phyloP scores from a whole-genome alignment of 1,139 yeast species.

The Spathaspora sp. region DNA sequence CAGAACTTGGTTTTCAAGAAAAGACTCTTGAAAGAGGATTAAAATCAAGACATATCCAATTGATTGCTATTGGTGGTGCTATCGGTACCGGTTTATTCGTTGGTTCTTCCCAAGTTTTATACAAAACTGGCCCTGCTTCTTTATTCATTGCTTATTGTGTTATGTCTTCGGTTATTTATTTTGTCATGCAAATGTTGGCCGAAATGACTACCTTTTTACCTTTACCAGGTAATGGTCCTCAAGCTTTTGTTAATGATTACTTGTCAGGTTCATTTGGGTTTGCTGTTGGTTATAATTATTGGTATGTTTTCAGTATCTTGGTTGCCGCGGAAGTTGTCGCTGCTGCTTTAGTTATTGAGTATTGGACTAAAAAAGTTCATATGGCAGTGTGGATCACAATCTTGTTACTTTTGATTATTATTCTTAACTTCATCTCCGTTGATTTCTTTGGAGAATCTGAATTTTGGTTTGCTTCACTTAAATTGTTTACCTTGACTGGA shows the following conservation, averaged over 20 bases:
- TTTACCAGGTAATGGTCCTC: constrained; percentile 45
- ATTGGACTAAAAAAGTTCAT: constrained; percentile 54
- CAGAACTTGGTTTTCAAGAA: constrained; percentile 18
- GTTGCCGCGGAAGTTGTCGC: constrained; percentile 54
- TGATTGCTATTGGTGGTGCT: constrained; percentile 41
- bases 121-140: constrained; percentile 52
- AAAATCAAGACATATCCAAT: constrained; percentile 38
- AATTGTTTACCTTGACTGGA: constrained; percentile 37
- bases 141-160: constrained; percentile 47
- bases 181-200: constrained; percentile 57
- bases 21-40: constrained; percentile 34
- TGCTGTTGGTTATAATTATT: constrained; percentile 50
- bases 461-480: constrained; percentile 64
- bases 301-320: constrained; percentile 49
- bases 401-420: constrained; percentile 38
- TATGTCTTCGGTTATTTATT: constrained; percentile 52
- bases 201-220: constrained; percentile 66
- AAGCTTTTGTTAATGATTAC: constrained; percentile 37
- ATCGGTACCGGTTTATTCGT: constrained; percentile 46
- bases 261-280: constrained; percentile 40
- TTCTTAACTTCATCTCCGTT: constrained; percentile 45
- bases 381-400: constrained; percentile 58
- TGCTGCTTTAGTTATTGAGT: constrained; percentile 51
- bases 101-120: constrained; percentile 48
- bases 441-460: constrained; percentile 64